Conservation (phyloP, 768 basidiomycete genomes). For the Ramaria sp. region DNA sequence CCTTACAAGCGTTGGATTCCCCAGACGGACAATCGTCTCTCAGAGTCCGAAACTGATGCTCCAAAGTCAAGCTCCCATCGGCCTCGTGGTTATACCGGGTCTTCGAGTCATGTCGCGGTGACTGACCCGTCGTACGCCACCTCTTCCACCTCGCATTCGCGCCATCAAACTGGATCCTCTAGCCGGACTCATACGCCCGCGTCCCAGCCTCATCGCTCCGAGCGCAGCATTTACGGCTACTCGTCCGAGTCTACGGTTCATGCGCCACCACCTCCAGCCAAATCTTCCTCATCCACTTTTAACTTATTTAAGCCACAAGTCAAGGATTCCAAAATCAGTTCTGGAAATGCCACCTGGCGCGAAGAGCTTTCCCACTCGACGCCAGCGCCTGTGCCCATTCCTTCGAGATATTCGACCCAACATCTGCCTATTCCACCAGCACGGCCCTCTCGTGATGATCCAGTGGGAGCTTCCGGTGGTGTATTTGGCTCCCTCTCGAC, state of each 20-base stretch:
- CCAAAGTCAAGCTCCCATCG: background rate
- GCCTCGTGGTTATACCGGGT: background rate
- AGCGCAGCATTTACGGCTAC: background rate
- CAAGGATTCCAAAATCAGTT: background rate
- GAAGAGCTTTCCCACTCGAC: background rate
- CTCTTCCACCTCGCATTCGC: background rate
- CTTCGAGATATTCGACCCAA: background rate
- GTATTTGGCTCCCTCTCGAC: background rate
- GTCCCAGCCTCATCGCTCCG: background rate
- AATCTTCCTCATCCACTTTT: background rate
- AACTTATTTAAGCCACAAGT: background rate
- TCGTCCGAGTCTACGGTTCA: conserved; percentile 1
- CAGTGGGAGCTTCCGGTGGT: background rate
- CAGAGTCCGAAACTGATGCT: conserved; percentile 8
- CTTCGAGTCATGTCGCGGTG: background rate
- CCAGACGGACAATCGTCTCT: conserved; percentile 1
- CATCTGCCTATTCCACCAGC: background rate
- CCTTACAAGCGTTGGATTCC: conserved; percentile 8
- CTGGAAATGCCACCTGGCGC: background rate
- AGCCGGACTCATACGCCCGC: background rate
- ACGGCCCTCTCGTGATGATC: background rate
- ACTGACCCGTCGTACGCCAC: background rate
- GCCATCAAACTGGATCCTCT: background rate
- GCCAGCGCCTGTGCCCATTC: background rate
- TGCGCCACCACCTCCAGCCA: background rate